Evolutionary conservation across 2,329 filamentous ascomycete species (phyloP).

Genomic region (Ophiostoma triangulosporum): DNA sequence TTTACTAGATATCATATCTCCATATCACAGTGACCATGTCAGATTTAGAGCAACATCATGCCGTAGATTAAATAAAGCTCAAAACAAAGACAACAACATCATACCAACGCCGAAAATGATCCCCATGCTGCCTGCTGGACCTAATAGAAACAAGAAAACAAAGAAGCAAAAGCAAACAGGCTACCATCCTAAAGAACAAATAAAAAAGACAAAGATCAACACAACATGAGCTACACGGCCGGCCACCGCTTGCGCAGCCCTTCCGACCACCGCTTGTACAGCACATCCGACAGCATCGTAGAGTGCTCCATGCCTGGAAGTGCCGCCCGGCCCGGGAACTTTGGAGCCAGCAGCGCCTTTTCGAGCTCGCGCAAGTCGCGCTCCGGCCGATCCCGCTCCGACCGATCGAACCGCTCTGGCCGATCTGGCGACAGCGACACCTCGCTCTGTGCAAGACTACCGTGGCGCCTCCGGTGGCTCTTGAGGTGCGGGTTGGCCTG

Average conservation of each 20-base stretch:
- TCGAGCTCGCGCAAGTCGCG: constrained; percentile 32
- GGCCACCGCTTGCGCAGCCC: constrained; percentile 45
- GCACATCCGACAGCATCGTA: constrained; percentile 74
- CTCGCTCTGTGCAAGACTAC: constrained; percentile 22
- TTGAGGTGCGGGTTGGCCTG: constrained; percentile 77
- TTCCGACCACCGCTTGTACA: constrained; percentile 84
- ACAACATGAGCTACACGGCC: constrained; percentile 7
- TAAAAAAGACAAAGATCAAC: neutral
- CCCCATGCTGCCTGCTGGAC: no score
- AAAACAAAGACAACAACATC: no score
- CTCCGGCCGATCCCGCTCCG: no score
- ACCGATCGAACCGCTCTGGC: no score
- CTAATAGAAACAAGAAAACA: neutral
- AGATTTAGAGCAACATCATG: no score
- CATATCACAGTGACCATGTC: no score
- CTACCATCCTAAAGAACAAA: constrained; percentile 4
- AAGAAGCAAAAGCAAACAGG: neutral
- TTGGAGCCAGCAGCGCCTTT: constrained; percentile 34
- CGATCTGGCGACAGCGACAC: constrained; percentile 20
- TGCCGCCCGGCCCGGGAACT: constrained; percentile 40
- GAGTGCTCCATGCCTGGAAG: constrained; percentile 79
- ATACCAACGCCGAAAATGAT: no score
- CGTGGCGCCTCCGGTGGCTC: constrained; percentile 57
- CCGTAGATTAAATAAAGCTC: no score
- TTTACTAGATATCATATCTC: no score